Evolutionary conservation across 192 early-diverging fungal species (phyloP).

Genomic region (Spinellus fusiger): DNA sequence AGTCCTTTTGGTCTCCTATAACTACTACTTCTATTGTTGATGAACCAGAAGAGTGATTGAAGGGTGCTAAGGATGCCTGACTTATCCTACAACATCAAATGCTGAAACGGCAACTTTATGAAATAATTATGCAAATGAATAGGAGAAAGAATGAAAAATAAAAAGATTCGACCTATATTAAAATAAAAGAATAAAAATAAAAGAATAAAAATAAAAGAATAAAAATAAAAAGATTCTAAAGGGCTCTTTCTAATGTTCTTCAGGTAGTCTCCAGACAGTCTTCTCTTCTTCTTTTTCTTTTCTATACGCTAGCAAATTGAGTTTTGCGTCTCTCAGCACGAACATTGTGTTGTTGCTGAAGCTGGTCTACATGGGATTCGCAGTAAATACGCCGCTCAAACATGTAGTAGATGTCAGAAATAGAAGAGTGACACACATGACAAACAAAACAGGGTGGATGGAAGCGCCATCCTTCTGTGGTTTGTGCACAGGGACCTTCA

Average conservation of each 20-base stretch:
- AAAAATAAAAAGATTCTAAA: background rate
- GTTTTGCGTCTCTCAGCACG: conserved; percentile 48
- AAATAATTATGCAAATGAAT: background rate
- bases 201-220: conserved; percentile 5
- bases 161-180: background rate
- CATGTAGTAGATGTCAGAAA: conserved; percentile 65
- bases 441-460: conserved; percentile 60
- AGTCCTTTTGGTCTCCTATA: no score
- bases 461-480: conserved; percentile 72
- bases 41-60: no score
- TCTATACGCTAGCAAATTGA: conserved; percentile 24
- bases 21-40: no score
- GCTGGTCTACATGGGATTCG: conserved; percentile 58
- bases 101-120: no score
- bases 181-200: background rate
- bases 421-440: conserved; percentile 38
- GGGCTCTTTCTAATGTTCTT: background rate
- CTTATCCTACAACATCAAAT: no score
- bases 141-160: background rate
- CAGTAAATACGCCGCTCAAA: conserved; percentile 61
- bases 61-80: no score
- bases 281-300: no score
- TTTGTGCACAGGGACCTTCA: conserved; percentile 84
- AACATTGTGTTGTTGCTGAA: conserved; percentile 51
- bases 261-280: no score